phyloP scores from a whole-genome alignment of 2,329 filamentous ascomycete genomes.

The Hypomyces perniciosus region DNA sequence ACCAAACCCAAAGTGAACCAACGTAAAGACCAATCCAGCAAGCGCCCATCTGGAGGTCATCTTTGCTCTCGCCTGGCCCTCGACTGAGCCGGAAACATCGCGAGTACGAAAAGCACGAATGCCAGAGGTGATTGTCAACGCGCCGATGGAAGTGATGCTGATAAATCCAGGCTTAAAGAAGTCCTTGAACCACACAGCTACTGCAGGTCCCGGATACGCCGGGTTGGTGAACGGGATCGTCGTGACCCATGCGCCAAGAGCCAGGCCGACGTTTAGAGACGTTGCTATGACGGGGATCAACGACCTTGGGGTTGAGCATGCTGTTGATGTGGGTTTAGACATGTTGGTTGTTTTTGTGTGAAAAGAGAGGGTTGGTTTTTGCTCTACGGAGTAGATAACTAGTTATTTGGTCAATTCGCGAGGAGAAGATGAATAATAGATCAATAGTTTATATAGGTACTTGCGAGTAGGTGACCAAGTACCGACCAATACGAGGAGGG shows the following conservation, averaged over 20 bases:
- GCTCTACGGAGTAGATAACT: no score
- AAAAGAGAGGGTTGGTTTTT: no score
- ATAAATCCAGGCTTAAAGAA: slow-evolving; percentile 16
- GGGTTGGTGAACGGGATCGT: slow-evolving; percentile 10
- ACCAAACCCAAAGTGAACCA: slow-evolving; percentile 9
- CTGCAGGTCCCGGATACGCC: slow-evolving; percentile 12
- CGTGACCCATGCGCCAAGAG: slow-evolving; percentile 13
- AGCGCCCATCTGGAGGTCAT: slow-evolving; percentile 4
- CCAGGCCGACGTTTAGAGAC: slow-evolving; percentile 11
- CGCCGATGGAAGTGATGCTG: slow-evolving; percentile 11
- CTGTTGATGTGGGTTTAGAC: background rate
- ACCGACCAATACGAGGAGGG: no score
- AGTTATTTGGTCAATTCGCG: no score
- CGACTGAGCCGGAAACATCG: background rate
- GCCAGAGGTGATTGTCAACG: slow-evolving; percentile 8
- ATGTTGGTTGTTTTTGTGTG: background rate
- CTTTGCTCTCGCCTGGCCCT: slow-evolving; percentile 1
- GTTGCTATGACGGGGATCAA: slow-evolving; percentile 4
- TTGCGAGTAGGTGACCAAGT: no score
- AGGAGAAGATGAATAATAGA: no score
- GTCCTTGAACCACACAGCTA: slow-evolving; percentile 14
- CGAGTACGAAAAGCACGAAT: slow-evolving; percentile 4
- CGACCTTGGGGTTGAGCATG: background rate
- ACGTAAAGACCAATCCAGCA: slow-evolving; percentile 6
- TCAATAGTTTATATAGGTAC: no score